Conservation (phyloP, 2,329 filamentous ascomycete genomes). For the Paecilomyces dactylethromorphus region DNA sequence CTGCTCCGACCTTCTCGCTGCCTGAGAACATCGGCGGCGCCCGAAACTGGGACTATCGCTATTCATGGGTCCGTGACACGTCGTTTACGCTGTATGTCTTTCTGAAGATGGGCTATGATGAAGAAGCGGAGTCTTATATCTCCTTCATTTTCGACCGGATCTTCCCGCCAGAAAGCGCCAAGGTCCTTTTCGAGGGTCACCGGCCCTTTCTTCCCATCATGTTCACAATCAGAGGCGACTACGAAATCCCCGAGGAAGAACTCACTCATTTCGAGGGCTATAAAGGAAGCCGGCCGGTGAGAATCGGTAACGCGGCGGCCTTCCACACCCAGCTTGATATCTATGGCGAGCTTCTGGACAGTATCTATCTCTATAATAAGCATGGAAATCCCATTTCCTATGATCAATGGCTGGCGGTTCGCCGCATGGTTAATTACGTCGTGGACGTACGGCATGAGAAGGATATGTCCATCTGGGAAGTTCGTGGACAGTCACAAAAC, state of each 20-base stretch:
- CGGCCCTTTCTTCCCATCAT: constrained; percentile 61
- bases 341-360: constrained; percentile 72
- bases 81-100: constrained; percentile 73
- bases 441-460: constrained; percentile 59
- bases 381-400: constrained; percentile 70
- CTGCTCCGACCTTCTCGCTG: constrained; percentile 69
- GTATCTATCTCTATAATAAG: constrained; percentile 72
- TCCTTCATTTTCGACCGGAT: constrained; percentile 69
- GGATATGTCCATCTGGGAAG: constrained; percentile 82
- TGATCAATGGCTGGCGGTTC: constrained; percentile 67
- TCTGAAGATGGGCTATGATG: constrained; percentile 66
- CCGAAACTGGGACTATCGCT: constrained; percentile 48
- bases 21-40: constrained; percentile 66
- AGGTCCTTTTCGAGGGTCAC: constrained; percentile 52
- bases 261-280: constrained; percentile 68
- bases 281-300: constrained; percentile 61
- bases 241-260: constrained; percentile 65
- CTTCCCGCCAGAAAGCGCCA: constrained; percentile 41
- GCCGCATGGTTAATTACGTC: constrained; percentile 64
- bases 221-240: constrained; percentile 71
- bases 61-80: constrained; percentile 69
- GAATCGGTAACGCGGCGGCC: constrained; percentile 71
- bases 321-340: constrained; percentile 74
- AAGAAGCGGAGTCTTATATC: constrained; percentile 73
- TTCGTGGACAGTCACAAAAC: constrained; percentile 66